Percentiles rank a stretch among this genome's conserved stretches.
Evolutionary conservation across 2,329 filamentous ascomycete species (phyloP).

Genomic region (Hypoxylon sp.): DNA sequence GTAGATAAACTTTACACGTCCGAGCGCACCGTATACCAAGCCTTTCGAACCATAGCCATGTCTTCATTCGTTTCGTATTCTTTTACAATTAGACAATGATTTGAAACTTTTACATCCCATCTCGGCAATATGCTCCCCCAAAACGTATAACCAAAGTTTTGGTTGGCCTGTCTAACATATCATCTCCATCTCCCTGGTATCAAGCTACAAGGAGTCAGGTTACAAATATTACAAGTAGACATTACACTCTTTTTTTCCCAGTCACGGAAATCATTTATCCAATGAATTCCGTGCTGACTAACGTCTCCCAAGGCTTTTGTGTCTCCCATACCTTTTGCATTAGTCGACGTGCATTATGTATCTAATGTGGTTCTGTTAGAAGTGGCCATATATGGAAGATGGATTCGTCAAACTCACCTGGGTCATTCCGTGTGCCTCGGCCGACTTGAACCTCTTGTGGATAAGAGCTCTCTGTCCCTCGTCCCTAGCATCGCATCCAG

Average conservation of each 20-base stretch:
- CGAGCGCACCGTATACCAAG: not conserved
- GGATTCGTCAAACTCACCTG: conserved; percentile 67
- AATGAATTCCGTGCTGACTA: conserved; percentile 78
- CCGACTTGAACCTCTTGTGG: conserved; percentile 74
- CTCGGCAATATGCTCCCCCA: conserved; percentile 1
- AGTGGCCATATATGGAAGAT: not conserved
- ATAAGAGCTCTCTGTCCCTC: conserved; percentile 71
- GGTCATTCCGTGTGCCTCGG: conserved; percentile 82
- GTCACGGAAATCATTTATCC: conserved; percentile 67
- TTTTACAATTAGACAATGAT: conserved; percentile 15
- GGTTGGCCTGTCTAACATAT: conserved; percentile 12
- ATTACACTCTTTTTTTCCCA: conserved; percentile 8
- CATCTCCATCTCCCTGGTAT: conserved; percentile 10
- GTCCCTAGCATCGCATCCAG: conserved; percentile 79
- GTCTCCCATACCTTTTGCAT: conserved; percentile 80
- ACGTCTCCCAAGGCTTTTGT: conserved; percentile 77
- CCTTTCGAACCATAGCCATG: conserved; percentile 6
- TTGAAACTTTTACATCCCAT: conserved; percentile 17
- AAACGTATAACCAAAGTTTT: conserved; percentile 36
- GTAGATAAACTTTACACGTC: conserved; percentile 9
- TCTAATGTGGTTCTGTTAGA: conserved; percentile 56
- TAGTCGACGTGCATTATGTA: conserved; percentile 72
- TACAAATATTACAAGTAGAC: conserved; percentile 28
- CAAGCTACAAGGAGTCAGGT: conserved; percentile 20
- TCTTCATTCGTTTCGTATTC: conserved; percentile 7